These are phyloP conservation scores for Canna indica DNA, from an alignment of 176 grass and related monocot genomes.

Conservation along the genomic window DNA sequence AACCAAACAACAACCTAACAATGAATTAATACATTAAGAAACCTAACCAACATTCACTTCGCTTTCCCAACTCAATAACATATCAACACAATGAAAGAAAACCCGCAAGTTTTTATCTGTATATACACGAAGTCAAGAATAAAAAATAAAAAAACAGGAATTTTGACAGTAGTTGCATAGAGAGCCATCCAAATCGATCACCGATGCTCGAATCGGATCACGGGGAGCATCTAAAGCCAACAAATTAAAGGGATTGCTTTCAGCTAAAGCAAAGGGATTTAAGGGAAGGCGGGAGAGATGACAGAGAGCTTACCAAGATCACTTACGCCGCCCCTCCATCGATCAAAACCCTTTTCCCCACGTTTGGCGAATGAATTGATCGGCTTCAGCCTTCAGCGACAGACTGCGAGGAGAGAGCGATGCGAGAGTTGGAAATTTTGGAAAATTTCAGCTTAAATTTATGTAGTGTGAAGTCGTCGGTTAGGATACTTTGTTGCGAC, in stretches of 20 bases:
- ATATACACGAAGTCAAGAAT: background rate
- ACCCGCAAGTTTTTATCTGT: background rate
- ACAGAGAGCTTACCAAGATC: background rate
- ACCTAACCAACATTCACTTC: background rate
- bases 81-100: background rate
- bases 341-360: background rate
- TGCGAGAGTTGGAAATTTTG: no score
- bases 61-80: background rate
- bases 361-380: background rate
- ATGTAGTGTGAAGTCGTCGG: no score
- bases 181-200: background rate
- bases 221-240: background rate
- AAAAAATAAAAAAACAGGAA: background rate
- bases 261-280: background rate
- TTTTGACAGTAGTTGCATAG: background rate
- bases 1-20: background rate
- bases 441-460: background rate
- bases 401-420: no score
- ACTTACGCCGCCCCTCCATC: background rate
- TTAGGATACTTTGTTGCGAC: background rate
- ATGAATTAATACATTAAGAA: background rate
- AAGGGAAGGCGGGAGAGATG: background rate
- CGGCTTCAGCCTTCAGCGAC: background rate
- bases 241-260: background rate
- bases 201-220: background rate